Evolutionary conservation across 371 early-diverging fungal genomes (phyloP).

Genomic region (Lichtheimia ramosa): DNA sequence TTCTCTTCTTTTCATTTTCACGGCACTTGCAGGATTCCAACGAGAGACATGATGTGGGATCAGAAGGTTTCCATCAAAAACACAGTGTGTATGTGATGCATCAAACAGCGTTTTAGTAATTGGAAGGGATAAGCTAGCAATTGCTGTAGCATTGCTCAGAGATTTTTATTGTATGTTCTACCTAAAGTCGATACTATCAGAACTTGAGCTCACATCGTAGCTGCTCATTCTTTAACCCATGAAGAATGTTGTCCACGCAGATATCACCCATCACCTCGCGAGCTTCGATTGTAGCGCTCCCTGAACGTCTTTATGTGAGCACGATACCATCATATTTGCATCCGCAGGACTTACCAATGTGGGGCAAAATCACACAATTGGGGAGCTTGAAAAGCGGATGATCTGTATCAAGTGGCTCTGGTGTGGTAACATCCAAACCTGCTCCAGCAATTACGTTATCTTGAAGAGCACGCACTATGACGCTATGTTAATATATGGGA

Average conservation of each 20-base stretch:
- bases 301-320: constrained; percentile 17
- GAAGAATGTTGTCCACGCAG: constrained; percentile 34
- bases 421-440: constrained; percentile 87
- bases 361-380: constrained; percentile 74
- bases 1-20: too few species aligned
- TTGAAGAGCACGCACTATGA: constrained; percentile 57
- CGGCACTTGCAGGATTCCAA: too few species aligned
- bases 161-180: too few species aligned
- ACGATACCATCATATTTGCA: neutral
- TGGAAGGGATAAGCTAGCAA: too few species aligned
- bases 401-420: constrained; percentile 76
- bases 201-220: constrained; percentile 21
- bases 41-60: too few species aligned
- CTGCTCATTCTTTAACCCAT: constrained; percentile 20
- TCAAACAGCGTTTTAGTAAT: too few species aligned
- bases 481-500: neutral
- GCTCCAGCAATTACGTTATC: constrained; percentile 63
- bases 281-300: constrained; percentile 82
- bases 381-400: constrained; percentile 61
- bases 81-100: too few species aligned
- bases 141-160: too few species aligned
- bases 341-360: constrained; percentile 54
- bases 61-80: too few species aligned
- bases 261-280: constrained; percentile 76
- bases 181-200: neutral